phyloP scores from a whole-genome alignment of 2,329 filamentous ascomycete genomes.

The Mariannaea sp. region DNA sequence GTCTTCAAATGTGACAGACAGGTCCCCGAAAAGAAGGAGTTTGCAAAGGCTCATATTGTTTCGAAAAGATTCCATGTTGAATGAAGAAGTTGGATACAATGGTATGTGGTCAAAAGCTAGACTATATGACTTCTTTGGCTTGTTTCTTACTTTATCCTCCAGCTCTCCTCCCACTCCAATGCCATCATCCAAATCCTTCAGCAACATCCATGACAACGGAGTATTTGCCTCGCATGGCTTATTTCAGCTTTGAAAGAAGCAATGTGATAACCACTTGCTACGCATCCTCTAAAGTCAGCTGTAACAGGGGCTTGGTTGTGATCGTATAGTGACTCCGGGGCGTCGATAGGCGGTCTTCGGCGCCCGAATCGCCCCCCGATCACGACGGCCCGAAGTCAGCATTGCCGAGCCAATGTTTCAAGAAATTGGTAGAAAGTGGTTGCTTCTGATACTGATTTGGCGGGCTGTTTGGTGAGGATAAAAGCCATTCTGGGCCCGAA shows the following conservation, averaged over 20 bases:
- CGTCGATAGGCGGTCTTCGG: conserved; percentile 25
- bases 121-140: conserved; percentile 14
- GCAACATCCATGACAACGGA: not conserved
- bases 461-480: conserved; percentile 6
- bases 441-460: not conserved
- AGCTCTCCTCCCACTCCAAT: not conserved
- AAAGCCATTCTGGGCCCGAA: conserved; percentile 8
- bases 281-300: not conserved
- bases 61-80: conserved; percentile 5
- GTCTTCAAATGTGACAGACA: conserved; percentile 30
- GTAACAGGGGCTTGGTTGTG: not conserved
- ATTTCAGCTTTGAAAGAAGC: conserved; percentile 6
- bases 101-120: not conserved
- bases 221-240: not conserved
- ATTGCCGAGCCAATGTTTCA: conserved; percentile 5
- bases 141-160: not conserved
- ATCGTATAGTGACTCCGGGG: conserved; percentile 20
- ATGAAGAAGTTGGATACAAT: not conserved
- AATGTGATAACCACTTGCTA: not conserved
- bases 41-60: conserved; percentile 18
- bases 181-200: not conserved
- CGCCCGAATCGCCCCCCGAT: conserved; percentile 28
- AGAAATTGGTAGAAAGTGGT: not conserved
- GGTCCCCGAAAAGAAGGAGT: conserved; percentile 34
- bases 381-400: not conserved